Base-by-base conservation (phyloP, 2,329 filamentous ascomycete species). In the Pestalotiopsis sp. region DNA sequence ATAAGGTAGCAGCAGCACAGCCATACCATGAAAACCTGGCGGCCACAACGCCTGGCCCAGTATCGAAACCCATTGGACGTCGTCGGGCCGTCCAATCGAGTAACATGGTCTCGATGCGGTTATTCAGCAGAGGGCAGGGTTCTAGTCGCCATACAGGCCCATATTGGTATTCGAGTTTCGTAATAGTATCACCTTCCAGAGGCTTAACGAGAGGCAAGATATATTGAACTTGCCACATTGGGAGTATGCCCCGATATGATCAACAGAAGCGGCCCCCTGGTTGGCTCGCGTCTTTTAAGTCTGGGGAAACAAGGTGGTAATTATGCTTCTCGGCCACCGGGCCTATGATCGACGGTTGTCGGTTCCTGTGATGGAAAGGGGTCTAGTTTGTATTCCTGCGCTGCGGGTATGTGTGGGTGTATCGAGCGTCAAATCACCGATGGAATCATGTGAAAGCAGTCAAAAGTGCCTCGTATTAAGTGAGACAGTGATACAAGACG, bases 191-290 rank as follows among this genome's bases (percentile, higher is more conserved):
- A 66, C 63, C 63, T n/a, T 57, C n/a, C 17, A 36, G 49, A 27
- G 49, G 31, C 45, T 57, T 49, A 25, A 25, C 41, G 36, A 66
- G 25, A 66, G 39, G 25, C 39, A 57, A 57, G 23, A 66, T 56
- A 56, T 66, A 66, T 66, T 66, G 63, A 66, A 66, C 63, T 66
- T 66, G 63, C 63, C 63, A 58, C 17, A 57, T 66, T n/a, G 6
- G 63, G 63, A 13, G 31, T n/a, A 17, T 57, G 20, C 49, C 14
- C 63, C 63, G 63, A 17, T 56, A 66, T 57, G 63, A 66, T 66
- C 31, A 12, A 12, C 63, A 36, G 36, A 9, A 20, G 20, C 41
- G 13, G 9, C 17, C 4, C 14, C 14, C 27, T 66, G 63, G 25
- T 56, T 56, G 63, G 41, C 25, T 66, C 63, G 25, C 41, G 27